Percentiles rank a stretch among this genome's conserved stretches.
phyloP scores from a whole-genome alignment of 805 yeast genomes.

The Schizosaccharomyces osmophilus region DNA sequence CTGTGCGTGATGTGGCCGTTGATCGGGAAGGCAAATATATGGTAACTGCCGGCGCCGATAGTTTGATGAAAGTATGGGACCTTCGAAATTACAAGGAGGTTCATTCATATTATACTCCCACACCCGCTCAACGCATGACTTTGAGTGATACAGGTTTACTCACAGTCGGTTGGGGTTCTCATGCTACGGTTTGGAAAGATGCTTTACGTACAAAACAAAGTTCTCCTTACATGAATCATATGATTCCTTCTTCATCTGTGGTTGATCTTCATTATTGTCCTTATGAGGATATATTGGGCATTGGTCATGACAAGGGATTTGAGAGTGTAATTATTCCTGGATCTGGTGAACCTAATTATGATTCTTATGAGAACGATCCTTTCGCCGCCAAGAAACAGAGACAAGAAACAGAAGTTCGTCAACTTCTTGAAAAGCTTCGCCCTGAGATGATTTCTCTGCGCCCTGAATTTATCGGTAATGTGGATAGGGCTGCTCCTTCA shows the following conservation, averaged over 20 bases:
- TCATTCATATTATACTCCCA: conserved; percentile 43
- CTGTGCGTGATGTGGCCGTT: conserved; percentile 59
- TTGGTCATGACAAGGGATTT: conserved; percentile 58
- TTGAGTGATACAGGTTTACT: conserved; percentile 73
- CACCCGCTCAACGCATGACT: conserved; percentile 58
- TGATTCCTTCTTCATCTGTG: conserved; percentile 53
- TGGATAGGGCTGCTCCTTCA: conserved; percentile 36
- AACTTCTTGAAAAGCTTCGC: conserved; percentile 61
- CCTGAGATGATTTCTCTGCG: conserved; percentile 85
- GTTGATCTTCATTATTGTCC: conserved; percentile 59
- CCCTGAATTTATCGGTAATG: conserved; percentile 66
- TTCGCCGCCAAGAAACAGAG: conserved; percentile 78
- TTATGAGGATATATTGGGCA: conserved; percentile 84
- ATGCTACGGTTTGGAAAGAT: conserved; percentile 84
- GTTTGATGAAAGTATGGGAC: conserved; percentile 76
- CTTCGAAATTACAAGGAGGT: conserved; percentile 53
- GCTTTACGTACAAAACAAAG: conserved; percentile 40
- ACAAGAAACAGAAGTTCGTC: conserved; percentile 74
- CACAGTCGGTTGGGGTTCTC: conserved; percentile 89
- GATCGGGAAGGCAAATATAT: conserved; percentile 83
- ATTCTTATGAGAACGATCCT: conserved; percentile 81
- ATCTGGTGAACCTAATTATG: conserved; percentile 92
- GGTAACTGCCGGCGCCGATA: conserved; percentile 82
- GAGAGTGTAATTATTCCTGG: conserved; percentile 86
- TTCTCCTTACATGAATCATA: conserved; percentile 79